Evolutionary conservation across 2,329 filamentous ascomycete species (phyloP), one percentile per base, ranked within the genome.

Genomic region (Penicillium sp.): DNA sequence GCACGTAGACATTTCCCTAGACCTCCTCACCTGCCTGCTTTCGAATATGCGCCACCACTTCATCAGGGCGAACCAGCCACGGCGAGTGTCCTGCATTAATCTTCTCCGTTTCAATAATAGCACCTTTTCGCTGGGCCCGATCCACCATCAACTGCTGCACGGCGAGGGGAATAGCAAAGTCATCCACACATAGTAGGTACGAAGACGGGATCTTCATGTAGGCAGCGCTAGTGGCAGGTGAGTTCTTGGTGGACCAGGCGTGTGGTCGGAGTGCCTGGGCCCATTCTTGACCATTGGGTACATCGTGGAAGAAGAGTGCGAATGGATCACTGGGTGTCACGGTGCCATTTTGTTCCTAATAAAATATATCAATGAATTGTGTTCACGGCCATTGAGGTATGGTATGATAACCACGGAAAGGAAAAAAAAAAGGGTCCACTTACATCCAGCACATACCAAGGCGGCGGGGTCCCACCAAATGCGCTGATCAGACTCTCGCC

Each of bases 81-180:
- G 74, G 73, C 30, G 71, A 67, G 62, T 75, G 72, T 1, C 62
- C 68, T 4, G 74, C 67, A 19, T 64, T 60, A 22, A 76, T 67
- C 53, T 60, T 74, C 56, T 75, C 72, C 1, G 72, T 74, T 50
- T 71, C 69, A 38, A 78, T 68, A 5, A 57, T 26, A 13, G 70
- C 73, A 1, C 74, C 74, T 47, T 65, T 67, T 1, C 42, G 51
- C 24, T 69, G 63, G 3, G 72, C 73, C 9, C 66, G 68, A n/a
- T 75, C 73, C 1, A 76, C 69, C 67, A 77, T 70, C 22, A 69
- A 49, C 53, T 74, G 68, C 68, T 76, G 75, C 24, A 73, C 70
- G 45, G 65, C 64, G 19, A 74, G 42, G 0, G 73, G 74, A 26
- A 72, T 70, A 1, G 74, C 73, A 1, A 68, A 67, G 45, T 77